Percentiles rank a stretch among this genome's conserved stretches.
phyloP scores from a whole-genome alignment of 805 yeast species.

The Saccharomycopsis fodiens region DNA sequence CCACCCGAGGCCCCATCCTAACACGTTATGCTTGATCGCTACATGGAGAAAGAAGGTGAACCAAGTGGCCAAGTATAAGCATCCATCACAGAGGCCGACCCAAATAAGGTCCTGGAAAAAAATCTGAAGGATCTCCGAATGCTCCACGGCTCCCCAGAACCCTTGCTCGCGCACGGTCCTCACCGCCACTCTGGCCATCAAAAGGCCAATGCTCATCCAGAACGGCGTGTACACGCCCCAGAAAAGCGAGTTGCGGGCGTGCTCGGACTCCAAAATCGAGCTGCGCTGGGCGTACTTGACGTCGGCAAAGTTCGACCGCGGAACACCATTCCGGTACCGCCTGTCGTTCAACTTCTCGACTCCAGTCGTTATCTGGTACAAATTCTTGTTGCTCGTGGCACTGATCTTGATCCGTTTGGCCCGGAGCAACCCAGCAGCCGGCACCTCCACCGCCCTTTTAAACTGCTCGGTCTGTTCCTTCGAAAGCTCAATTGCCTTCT shows the following conservation, averaged over 20 bases:
- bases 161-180: constrained; percentile 45
- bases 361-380: background rate
- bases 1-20: constrained; percentile 70
- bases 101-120: constrained; percentile 54
- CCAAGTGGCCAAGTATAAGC: constrained; percentile 66
- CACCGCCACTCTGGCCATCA: constrained; percentile 44
- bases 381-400: constrained; percentile 1
- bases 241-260: constrained; percentile 32
- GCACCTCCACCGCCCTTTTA: constrained; percentile 20
- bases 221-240: constrained; percentile 76
- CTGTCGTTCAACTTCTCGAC: background rate
- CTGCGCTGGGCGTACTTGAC: constrained; percentile 21
- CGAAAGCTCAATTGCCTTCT: constrained; percentile 4
- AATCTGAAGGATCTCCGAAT: constrained; percentile 48
- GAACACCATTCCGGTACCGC: constrained; percentile 24
- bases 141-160: constrained; percentile 22
- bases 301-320: constrained; percentile 25
- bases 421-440: constrained; percentile 13
- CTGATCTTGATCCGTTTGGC: constrained; percentile 9
- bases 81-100: constrained; percentile 67
- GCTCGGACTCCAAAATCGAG: constrained; percentile 24
- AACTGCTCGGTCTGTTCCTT: background rate
- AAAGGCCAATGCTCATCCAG: constrained; percentile 61
- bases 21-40: constrained; percentile 34
- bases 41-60: constrained; percentile 53